These are phyloP conservation scores for Cyamopsis tetragonoloba DNA, from an alignment of 306 rosid species.

Conservation along the genomic window DNA sequence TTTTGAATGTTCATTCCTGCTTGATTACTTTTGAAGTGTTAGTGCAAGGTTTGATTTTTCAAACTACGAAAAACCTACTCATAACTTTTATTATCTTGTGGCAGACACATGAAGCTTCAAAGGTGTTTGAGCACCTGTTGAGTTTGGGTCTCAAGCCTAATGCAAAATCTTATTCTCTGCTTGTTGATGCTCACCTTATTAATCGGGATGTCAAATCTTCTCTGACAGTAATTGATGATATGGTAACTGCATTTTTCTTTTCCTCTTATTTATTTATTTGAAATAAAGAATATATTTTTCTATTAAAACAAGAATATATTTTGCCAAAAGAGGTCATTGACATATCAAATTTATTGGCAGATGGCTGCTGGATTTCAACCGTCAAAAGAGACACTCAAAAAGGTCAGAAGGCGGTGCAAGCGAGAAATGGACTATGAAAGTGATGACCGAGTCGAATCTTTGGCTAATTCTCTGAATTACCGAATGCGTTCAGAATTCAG, in stretches of 20 bases:
- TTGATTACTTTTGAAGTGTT: slow-evolving; percentile 6
- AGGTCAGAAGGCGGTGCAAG: slow-evolving; percentile 67
- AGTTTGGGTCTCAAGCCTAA: slow-evolving; percentile 82
- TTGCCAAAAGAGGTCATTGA: slow-evolving; percentile 20
- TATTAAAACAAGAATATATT: not conserved
- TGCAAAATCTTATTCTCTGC: slow-evolving; percentile 71
- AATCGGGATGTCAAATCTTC: slow-evolving; percentile 81
- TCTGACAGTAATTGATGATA: slow-evolving; percentile 49
- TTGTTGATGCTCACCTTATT: slow-evolving; percentile 80
- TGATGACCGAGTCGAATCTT: slow-evolving; percentile 48
- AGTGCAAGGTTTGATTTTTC: not conserved
- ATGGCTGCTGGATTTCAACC: slow-evolving; percentile 74
- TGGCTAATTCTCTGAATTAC: slow-evolving; percentile 44
- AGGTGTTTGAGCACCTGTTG: slow-evolving; percentile 75
- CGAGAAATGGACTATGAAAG: slow-evolving; percentile 75
- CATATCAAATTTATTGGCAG: slow-evolving; percentile 40
- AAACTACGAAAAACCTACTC: not conserved
- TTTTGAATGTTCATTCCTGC: slow-evolving; percentile 12
- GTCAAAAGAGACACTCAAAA: slow-evolving; percentile 52
- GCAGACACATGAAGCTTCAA: slow-evolving; percentile 81
- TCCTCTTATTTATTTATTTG: too few species aligned
- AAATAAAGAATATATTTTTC: too few species aligned
- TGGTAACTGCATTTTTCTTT: slow-evolving; percentile 47
- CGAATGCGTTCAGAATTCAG: slow-evolving; percentile 58
- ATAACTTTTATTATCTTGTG: slow-evolving; percentile 23